Evolutionary conservation across 2,329 filamentous ascomycete genomes (phyloP).

Genomic region (Rutstroemia sp.): DNA sequence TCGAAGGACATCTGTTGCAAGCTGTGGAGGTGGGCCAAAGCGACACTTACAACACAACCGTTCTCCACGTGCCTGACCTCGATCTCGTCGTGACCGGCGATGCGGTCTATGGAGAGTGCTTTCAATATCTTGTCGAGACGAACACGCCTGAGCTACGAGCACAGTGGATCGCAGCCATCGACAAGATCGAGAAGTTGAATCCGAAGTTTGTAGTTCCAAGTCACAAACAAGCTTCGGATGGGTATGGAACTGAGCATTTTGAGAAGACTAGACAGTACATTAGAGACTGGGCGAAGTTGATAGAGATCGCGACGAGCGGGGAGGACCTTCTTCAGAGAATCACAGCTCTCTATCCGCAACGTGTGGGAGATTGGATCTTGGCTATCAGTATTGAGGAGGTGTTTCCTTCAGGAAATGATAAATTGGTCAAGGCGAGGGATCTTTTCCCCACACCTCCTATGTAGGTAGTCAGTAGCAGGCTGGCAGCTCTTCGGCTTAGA

Average conservation of each 20-base stretch:
- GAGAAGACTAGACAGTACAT: slow-evolving; percentile 24
- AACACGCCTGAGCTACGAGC: slow-evolving; percentile 22
- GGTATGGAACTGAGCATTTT: slow-evolving; percentile 23
- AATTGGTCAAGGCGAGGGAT: neutral
- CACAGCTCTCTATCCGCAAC: neutral
- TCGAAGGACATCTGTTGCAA: neutral
- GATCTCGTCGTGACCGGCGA: slow-evolving; percentile 30
- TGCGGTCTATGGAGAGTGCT: slow-evolving; percentile 30
- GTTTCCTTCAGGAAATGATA: neutral
- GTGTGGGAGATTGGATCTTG: slow-evolving; percentile 1
- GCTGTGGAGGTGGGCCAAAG: slow-evolving; percentile 24
- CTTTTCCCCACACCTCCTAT: neutral
- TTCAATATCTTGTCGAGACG: slow-evolving; percentile 30
- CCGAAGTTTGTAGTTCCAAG: slow-evolving; percentile 28
- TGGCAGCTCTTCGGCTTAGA: too few relatives aligned
- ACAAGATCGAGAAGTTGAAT: slow-evolving; percentile 25
- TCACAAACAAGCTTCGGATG: slow-evolving; percentile 23
- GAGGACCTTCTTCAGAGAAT: neutral
- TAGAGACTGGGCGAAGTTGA: slow-evolving; percentile 6
- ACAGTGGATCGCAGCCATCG: slow-evolving; percentile 28
- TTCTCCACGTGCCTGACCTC: slow-evolving; percentile 28
- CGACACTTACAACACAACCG: slow-evolving; percentile 27
- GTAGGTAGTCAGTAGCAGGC: too few relatives aligned
- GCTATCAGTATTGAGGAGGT: neutral
- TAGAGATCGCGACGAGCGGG: neutral